phyloP scores from a whole-genome alignment of 75 land plant species.

The Larix kaempferi region DNA sequence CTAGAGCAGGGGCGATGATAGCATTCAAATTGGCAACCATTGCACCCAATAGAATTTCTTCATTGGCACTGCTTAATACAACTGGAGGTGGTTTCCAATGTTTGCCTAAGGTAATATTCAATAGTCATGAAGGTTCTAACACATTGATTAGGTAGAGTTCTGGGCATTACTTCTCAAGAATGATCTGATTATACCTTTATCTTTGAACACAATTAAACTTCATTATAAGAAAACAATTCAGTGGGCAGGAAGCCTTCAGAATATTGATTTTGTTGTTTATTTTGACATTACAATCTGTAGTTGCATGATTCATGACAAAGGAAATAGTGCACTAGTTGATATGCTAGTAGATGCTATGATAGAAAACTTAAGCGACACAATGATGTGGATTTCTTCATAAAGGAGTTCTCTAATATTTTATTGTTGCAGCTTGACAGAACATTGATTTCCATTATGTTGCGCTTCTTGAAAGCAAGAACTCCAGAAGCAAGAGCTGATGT shows the following conservation, averaged over 20 bases:
- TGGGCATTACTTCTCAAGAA: background rate
- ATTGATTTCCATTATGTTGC: slow-evolving; percentile 58
- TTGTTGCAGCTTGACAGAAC: slow-evolving; percentile 55
- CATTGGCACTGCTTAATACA: slow-evolving; percentile 84
- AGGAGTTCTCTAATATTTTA: background rate
- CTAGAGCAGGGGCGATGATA: slow-evolving; percentile 85
- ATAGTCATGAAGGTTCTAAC: too few relatives aligned
- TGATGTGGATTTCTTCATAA: background rate
- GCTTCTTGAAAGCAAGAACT: slow-evolving; percentile 86
- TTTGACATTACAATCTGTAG: background rate
- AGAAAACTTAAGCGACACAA: background rate
- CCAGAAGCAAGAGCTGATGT: slow-evolving; percentile 89
- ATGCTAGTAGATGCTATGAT: background rate
- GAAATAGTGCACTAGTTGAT: background rate
- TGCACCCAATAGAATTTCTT: slow-evolving; percentile 70
- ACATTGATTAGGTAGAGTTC: background rate
- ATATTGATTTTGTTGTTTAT: background rate
- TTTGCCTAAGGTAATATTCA: slow-evolving; percentile 77
- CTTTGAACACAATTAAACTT: background rate
- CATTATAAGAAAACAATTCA: background rate
- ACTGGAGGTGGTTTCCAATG: slow-evolving; percentile 96
- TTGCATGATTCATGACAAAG: background rate
- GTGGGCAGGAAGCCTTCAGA: background rate
- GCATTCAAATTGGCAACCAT: slow-evolving; percentile 88
- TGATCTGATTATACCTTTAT: background rate